phyloP scores from a whole-genome alignment of 2,329 filamentous ascomycete species.

The Trematosphaeria pertusa region DNA sequence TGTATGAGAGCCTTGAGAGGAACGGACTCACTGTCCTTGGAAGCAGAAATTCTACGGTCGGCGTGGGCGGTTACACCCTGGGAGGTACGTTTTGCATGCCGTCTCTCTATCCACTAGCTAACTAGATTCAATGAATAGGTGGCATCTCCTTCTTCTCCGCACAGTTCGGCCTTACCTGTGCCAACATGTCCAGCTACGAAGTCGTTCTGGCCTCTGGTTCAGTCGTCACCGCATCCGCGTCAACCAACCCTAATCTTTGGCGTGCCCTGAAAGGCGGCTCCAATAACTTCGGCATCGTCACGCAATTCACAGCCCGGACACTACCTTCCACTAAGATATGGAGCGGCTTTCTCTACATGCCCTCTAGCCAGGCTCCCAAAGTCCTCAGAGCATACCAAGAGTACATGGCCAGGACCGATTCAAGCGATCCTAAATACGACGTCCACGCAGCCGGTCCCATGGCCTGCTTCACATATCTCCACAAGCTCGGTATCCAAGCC shows the following conservation, averaged over 20 bases:
- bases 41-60: conserved; percentile 34
- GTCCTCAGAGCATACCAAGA: conserved; percentile 20
- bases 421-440: conserved; percentile 22
- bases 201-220: conserved; percentile 47
- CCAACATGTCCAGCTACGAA: conserved; percentile 42
- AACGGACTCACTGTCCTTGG: conserved; percentile 26
- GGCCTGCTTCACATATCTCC: conserved; percentile 64
- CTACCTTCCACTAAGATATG: conserved; percentile 34
- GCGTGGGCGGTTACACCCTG: conserved; percentile 40
- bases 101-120: background rate
- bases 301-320: conserved; percentile 29
- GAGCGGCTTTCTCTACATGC: conserved; percentile 41
- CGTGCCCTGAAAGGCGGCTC: conserved; percentile 44
- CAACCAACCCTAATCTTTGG: conserved; percentile 35
- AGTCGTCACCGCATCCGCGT: conserved; percentile 36
- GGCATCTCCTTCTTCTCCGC: conserved; percentile 45
- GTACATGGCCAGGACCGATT: conserved; percentile 11
- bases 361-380: conserved; percentile 14
- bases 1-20: conserved; percentile 22
- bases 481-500: conserved; percentile 63
- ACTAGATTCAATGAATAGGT: no score
- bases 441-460: conserved; percentile 57
- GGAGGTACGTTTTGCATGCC: conserved; percentile 20
- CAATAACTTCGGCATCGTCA: conserved; percentile 49
- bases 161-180: conserved; percentile 39